Conservation (phyloP, 768 basidiomycete species). For the Psilocybe sp. region DNA sequence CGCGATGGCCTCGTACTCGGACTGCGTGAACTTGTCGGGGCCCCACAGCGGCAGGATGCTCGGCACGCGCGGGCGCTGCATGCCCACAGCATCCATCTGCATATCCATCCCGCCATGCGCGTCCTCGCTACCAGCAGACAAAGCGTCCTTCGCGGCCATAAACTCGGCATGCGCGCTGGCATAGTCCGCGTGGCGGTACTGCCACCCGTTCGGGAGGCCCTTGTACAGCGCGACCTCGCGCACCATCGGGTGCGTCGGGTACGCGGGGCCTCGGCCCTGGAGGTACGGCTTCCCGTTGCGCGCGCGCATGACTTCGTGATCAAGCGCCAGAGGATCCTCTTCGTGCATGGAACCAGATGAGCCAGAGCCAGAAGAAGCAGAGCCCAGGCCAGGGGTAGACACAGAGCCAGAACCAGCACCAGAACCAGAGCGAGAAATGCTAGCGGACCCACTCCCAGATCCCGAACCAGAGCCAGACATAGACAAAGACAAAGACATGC, state of each 20-base stretch:
- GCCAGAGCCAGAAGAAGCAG: too few species aligned
- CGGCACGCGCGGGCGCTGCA: slow-evolving; percentile 33
- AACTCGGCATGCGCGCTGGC: slow-evolving; percentile 34
- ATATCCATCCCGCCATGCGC: slow-evolving; percentile 6
- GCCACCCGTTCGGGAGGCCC: slow-evolving; percentile 48
- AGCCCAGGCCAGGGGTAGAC: too few species aligned
- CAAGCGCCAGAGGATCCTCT: slow-evolving; percentile 17
- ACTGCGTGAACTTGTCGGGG: slow-evolving; percentile 18
- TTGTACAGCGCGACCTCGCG: slow-evolving; percentile 46
- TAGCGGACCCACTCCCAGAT: too few species aligned
- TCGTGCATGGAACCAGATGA: too few species aligned
- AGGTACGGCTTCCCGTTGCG: slow-evolving; percentile 11
- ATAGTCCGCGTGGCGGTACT: slow-evolving; percentile 35
- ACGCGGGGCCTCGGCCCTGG: slow-evolving; percentile 5
- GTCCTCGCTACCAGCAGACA: slow-evolving; percentile 13
- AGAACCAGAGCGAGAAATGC: too few species aligned
- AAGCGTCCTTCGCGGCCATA: slow-evolving; percentile 24
- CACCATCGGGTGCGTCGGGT: slow-evolving; percentile 32
- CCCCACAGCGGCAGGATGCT: slow-evolving; percentile 36
- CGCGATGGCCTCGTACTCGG: slow-evolving; percentile 13
- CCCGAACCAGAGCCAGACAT: slow-evolving; percentile 6
- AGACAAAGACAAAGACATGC: slow-evolving; percentile 3
- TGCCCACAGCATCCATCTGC: neutral
- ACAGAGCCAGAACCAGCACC: too few species aligned
- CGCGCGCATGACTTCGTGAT: slow-evolving; percentile 19